Evolutionary conservation across 2,329 filamentous ascomycete species (phyloP).

Genomic region (Pseudogymnoascus destructans): DNA sequence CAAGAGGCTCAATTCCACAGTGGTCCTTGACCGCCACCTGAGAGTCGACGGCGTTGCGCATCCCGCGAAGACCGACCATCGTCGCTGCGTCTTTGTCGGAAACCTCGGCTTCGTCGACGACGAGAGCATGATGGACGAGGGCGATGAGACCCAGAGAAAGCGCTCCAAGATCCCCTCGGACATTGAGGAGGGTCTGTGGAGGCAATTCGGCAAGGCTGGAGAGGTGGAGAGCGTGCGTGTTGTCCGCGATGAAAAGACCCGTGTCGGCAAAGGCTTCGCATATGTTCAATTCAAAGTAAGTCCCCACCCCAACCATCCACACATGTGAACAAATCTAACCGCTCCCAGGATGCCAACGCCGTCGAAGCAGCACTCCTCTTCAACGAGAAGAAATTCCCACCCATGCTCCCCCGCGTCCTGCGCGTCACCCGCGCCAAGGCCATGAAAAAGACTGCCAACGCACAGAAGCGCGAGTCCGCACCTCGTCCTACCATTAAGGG

Average conservation of each 20-base stretch:
- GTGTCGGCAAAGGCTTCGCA: conserved; percentile 92
- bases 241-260: conserved; percentile 74
- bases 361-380: conserved; percentile 85
- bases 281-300: conserved; percentile 84
- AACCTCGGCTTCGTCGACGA: conserved; percentile 95
- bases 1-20: conserved; percentile 65
- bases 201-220: conserved; percentile 62
- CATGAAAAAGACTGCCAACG: conserved; percentile 28
- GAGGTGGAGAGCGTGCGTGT: conserved; percentile 89
- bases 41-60: conserved; percentile 86
- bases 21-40: conserved; percentile 76
- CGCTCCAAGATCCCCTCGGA: conserved; percentile 65
- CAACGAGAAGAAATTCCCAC: conserved; percentile 84
- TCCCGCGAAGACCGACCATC: conserved; percentile 68
- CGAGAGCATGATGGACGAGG: conserved; percentile 57
- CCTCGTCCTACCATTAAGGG: not conserved
- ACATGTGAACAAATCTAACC: conserved; percentile 15
- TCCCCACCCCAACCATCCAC: conserved; percentile 12
- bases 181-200: conserved; percentile 86
- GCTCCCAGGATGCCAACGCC: conserved; percentile 55
- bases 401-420: conserved; percentile 78
- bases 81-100: conserved; percentile 88
- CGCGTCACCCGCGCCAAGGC: conserved; percentile 64
- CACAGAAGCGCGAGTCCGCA: conserved; percentile 12
- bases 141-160: conserved; percentile 57